Evolutionary conservation across 345 rosid genomes (phyloP).

Genomic region (Acer saccharum): DNA sequence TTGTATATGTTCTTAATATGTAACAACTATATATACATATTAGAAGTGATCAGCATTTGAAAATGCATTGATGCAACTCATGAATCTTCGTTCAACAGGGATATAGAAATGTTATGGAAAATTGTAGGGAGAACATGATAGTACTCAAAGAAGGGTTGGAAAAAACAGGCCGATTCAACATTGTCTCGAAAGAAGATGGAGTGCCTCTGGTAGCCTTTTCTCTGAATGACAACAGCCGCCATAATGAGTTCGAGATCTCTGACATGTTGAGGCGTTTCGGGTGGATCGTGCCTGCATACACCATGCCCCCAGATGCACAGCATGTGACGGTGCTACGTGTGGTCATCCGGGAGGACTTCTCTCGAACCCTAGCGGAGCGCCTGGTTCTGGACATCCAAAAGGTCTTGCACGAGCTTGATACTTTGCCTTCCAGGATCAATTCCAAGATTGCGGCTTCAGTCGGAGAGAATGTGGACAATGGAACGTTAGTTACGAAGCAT

Average conservation of each 20-base stretch:
- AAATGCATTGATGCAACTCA: too few species aligned
- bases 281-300: slow-evolving; percentile 60
- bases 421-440: slow-evolving; percentile 34
- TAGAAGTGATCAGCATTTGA: too few species aligned
- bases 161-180: slow-evolving; percentile 58
- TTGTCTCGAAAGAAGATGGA: slow-evolving; percentile 68
- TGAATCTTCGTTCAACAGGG: slow-evolving; percentile 29
- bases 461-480: not conserved
- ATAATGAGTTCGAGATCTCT: slow-evolving; percentile 62
- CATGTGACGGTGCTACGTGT: slow-evolving; percentile 59
- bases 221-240: slow-evolving; percentile 56
- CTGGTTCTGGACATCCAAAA: slow-evolving; percentile 47
- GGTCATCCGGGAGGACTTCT: slow-evolving; percentile 57
- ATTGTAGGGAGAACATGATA: slow-evolving; percentile 53
- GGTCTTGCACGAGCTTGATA: slow-evolving; percentile 48
- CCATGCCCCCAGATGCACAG: slow-evolving; percentile 66
- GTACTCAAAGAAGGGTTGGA: slow-evolving; percentile 67
- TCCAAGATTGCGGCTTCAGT: slow-evolving; percentile 8
- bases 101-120: slow-evolving; percentile 38
- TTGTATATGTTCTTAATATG: too few species aligned
- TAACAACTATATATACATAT: too few species aligned
- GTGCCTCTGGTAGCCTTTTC: slow-evolving; percentile 88
- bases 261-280: slow-evolving; percentile 54
- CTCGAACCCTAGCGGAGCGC: slow-evolving; percentile 59
- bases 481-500: slow-evolving; percentile 21